Base-by-base conservation (phyloP, 176 grass and related monocot species). In the Rhynchospora breviuscula region DNA sequence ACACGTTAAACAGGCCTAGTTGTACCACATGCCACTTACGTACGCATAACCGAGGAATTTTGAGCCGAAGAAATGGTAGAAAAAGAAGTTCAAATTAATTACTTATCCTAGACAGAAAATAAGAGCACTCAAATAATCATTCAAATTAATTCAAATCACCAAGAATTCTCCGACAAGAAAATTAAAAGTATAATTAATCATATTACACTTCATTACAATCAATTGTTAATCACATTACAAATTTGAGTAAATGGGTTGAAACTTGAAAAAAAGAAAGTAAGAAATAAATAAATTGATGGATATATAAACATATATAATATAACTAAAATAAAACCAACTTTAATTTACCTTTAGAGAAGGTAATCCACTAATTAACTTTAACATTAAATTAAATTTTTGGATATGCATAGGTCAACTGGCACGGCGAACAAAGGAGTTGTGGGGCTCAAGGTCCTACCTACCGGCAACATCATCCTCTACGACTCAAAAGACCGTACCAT, bases 381-480 rank as follows among this genome's bases (percentile, higher is more conserved):
- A 8, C 8, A 26, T 75, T 53, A 11, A 75, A 75, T 53, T 1
- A 53, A 26, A 7, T 75, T 52, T 53, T 29, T 54, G 72, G 72
- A 6, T 47, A 53, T 76, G 26, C 51, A 33, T 76, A 76, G 83
- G 83, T 81, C 83, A 0, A 67, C 77, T 12, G 52, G 13, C 43
- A 88, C 86, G 64, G 73, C 72, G 9, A 79, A 88, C 81, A 79
- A 71, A 43, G 73, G 86, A 10, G 87, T 89, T 1, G 87, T 82
- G 21, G 87, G 83, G 3, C 77, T 89, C 18, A 85, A 76, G 25
- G 73, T 89, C 43, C 44, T 85, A 4, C 83, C 87, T 8, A 67
- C 47, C 1, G 88, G 88, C 25, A 90, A 90, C 48, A 64, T 83
- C 19, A 51, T 90, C 63, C 88, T 90, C 18, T 87, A 84, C 10